Conservation (phyloP, 2,329 filamentous ascomycete genomes). For the Lachnellula subtilissima region DNA sequence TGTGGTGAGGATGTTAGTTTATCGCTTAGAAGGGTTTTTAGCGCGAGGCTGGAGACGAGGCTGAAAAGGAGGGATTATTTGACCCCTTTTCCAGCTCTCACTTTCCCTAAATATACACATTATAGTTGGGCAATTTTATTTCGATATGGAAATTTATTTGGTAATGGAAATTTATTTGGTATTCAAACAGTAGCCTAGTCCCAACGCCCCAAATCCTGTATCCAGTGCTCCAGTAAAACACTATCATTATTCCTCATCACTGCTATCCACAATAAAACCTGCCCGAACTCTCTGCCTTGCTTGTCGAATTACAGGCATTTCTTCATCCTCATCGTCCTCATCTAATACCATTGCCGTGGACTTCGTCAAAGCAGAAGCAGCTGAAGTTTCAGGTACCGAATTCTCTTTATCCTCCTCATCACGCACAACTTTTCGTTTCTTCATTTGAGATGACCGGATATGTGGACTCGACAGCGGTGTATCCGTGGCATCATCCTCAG, state of each 20-base stretch:
- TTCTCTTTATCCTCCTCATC: constrained; percentile 27
- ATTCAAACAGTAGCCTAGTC: not conserved
- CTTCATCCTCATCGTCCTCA: constrained; percentile 40
- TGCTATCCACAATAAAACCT: constrained; percentile 56
- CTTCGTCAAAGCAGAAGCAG: constrained; percentile 22
- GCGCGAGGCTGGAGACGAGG: not conserved
- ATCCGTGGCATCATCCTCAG: constrained; percentile 32
- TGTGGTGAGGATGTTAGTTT: not conserved
- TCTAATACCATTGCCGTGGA: constrained; percentile 16
- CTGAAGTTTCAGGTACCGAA: constrained; percentile 15
- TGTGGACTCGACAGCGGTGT: constrained; percentile 39
- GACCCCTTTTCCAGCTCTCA: not conserved
- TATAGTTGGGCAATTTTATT: not conserved
- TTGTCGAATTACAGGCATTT: constrained; percentile 33
- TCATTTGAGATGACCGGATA: constrained; percentile 30
- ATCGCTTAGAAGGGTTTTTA: not conserved
- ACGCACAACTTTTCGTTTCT: constrained; percentile 35
- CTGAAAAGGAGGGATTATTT: not conserved
- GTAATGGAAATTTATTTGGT: not conserved
- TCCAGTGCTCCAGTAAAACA: constrained; percentile 1
- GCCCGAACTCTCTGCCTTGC: constrained; percentile 38
- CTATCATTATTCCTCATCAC: constrained; percentile 40
- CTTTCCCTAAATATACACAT: not conserved
- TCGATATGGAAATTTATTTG: not conserved
- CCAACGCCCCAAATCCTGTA: not conserved